These are phyloP conservation scores for Thraustotheca clavata DNA, from an alignment of 352 stramenopile species.

Conservation along the genomic window DNA sequence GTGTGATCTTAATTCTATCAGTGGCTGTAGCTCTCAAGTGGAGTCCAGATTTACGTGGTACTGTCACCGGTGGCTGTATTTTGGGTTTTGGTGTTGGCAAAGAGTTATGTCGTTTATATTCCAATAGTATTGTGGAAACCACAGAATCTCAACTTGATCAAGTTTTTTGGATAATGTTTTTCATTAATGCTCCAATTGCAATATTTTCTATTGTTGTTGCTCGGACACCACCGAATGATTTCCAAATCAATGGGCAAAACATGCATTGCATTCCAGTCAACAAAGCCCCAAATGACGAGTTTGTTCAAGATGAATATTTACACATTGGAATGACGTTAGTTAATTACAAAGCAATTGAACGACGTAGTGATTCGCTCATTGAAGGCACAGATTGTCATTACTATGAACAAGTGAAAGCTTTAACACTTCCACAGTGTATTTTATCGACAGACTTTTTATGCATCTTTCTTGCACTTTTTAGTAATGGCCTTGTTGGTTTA, in stretches of 20 bases:
- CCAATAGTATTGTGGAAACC: background rate
- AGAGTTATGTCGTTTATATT: background rate
- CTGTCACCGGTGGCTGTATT: background rate
- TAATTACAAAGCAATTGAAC: too few relatives aligned
- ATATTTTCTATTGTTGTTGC: background rate
- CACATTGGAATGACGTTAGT: conserved; percentile 18
- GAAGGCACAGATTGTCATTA: conserved; percentile 10
- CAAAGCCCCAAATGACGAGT: background rate
- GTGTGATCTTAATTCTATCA: background rate
- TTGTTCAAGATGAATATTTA: conserved; percentile 6
- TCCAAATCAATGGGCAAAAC: background rate
- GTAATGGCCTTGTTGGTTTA: background rate
- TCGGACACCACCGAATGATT: background rate
- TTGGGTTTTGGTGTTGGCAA: conserved; percentile 18
- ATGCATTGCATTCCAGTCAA: conserved; percentile 1
- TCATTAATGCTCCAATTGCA: too few relatives aligned
- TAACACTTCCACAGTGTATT: conserved; percentile 18
- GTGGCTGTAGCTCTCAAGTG: conserved; percentile 18
- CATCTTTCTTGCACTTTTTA: conserved; percentile 8
- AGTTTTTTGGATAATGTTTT: background rate
- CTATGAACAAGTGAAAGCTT: conserved; percentile 2
- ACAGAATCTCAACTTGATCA: background rate
- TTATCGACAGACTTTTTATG: conserved; percentile 19
- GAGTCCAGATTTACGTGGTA: conserved; percentile 10
- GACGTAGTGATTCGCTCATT: background rate